Base-by-base conservation (phyloP, 1,284 basidiomycete species). In the Coniophora puteana region DNA sequence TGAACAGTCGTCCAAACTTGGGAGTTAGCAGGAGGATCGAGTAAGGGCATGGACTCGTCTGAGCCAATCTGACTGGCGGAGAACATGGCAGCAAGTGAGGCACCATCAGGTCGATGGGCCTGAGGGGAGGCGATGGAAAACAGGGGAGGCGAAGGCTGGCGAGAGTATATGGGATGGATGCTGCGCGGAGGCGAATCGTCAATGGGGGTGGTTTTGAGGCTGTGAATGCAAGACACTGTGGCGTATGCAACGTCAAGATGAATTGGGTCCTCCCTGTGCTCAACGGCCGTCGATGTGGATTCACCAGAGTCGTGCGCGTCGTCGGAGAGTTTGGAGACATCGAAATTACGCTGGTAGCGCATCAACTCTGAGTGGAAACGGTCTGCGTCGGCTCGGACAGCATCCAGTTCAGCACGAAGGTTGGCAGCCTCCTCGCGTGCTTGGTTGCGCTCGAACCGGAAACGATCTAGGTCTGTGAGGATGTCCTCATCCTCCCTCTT, bases 301-400 rank as follows among this genome's bases (percentile, higher is more conserved):
- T n/a, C n/a, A n/a, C n/a, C n/a, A n/a, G n/a, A n/a, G n/a, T n/a
- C n/a, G n/a, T n/a, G n/a, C n/a, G n/a, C n/a, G n/a, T n/a, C n/a
- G n/a, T n/a, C n/a, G n/a, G n/a, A n/a, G n/a, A n/a, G n/a, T n/a
- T n/a, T n/a, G n/a, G n/a, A n/a, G n/a, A n/a, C n/a, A n/a, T n/a
- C n/a, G n/a, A n/a, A n/a, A n/a, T n/a, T n/a, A n/a, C n/a, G n/a
- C n/a, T n/a, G n/a, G n/a, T n/a, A n/a, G n/a, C n/a, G n/a, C n/a
- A n/a, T n/a, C n/a, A n/a, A n/a, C n/a, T n/a, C n/a, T n/a, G n/a
- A n/a, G 34, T 53, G 44, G 26, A 65, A 51, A 13, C 53, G 54
- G 23, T 66, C 62, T 39, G 58, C 64, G 3, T 68, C 60, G 2
- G 58, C 49, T 40, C 66, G 65, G 13, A 59, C 49, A n/a, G 60